Conservation (phyloP, 495 filamentous ascomycete species). For the Penicillium coffeae region DNA sequence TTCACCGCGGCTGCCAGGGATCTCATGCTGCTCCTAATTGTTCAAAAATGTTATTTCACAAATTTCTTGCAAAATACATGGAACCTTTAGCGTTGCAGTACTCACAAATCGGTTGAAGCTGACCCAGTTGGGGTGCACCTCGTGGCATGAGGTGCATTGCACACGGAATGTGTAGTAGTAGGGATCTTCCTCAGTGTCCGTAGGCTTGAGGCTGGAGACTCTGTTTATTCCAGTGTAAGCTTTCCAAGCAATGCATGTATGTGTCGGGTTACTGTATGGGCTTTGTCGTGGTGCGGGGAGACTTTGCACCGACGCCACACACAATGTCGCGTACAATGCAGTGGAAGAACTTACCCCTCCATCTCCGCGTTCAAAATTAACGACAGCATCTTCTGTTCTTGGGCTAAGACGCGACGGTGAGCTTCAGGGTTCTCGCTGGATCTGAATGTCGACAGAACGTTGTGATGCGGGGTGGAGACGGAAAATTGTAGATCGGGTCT, state of each 20-base stretch:
- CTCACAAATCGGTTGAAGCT: slow-evolving; percentile 85
- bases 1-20: slow-evolving; percentile 87
- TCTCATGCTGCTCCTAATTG: slow-evolving; percentile 75
- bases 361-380: slow-evolving; percentile 77
- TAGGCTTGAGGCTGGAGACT: slow-evolving; percentile 81
- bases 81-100: slow-evolving; percentile 2
- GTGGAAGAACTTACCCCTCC: slow-evolving; percentile 58
- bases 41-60: not conserved
- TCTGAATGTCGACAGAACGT: slow-evolving; percentile 7
- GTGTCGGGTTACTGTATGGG: too few relatives aligned
- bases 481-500: slow-evolving; percentile 24
- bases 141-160: slow-evolving; percentile 90
- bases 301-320: not conserved
- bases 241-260: slow-evolving; percentile 4
- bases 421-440: slow-evolving; percentile 1
- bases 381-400: slow-evolving; percentile 61
- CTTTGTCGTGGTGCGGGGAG: slow-evolving; percentile 5
- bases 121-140: slow-evolving; percentile 84
- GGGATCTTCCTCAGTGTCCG: slow-evolving; percentile 72
- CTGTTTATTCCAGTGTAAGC: slow-evolving; percentile 41
- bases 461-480: slow-evolving; percentile 28
- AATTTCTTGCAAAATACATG: too few relatives aligned
- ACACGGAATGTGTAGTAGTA: slow-evolving; percentile 98
- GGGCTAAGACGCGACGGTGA: slow-evolving; percentile 8
- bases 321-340: too few relatives aligned